These are phyloP conservation scores for Xerocomus nothofagi DNA, from an alignment of 1,284 basidiomycete species.

Conservation along the genomic window DNA sequence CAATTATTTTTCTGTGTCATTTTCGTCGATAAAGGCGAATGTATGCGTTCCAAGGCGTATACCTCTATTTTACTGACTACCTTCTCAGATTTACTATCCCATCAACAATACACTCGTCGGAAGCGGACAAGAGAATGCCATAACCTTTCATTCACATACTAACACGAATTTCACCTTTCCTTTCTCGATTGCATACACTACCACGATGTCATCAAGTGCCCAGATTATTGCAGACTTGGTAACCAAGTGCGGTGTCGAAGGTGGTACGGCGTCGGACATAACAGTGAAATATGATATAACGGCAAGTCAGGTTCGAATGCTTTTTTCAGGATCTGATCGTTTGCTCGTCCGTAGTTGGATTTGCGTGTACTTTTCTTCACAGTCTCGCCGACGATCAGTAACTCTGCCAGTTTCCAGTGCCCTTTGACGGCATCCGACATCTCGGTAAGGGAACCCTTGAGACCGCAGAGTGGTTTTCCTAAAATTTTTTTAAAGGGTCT, in stretches of 20 bases:
- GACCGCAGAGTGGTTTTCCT: slow-evolving; percentile 1
- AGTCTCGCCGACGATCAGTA: slow-evolving; percentile 68
- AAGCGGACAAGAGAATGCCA: slow-evolving; percentile 58
- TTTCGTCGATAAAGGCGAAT: slow-evolving; percentile 68
- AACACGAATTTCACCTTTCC: slow-evolving; percentile 83
- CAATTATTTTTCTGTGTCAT: slow-evolving; percentile 79
- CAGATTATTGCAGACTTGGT: slow-evolving; percentile 66
- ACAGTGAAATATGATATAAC: slow-evolving; percentile 70
- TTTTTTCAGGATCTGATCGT: slow-evolving; percentile 10
- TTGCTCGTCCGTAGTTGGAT: slow-evolving; percentile 45
- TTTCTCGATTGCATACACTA: slow-evolving; percentile 72
- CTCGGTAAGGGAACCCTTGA: slow-evolving; percentile 12
- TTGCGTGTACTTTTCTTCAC: slow-evolving; percentile 66
- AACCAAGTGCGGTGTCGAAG: slow-evolving; percentile 64
- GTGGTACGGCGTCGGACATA: slow-evolving; percentile 51
- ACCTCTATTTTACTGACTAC: slow-evolving; percentile 7
- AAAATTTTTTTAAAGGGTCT: slow-evolving; percentile 18
- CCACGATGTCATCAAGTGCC: slow-evolving; percentile 56
- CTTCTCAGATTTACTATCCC: slow-evolving; percentile 66
- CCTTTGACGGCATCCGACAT: slow-evolving; percentile 47
- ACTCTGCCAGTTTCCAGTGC: slow-evolving; percentile 67
- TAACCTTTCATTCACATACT: slow-evolving; percentile 65
- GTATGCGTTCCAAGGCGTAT: slow-evolving; percentile 35
- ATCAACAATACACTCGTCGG: slow-evolving; percentile 65
- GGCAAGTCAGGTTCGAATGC: slow-evolving; percentile 35